Evolutionary conservation across 805 yeast species (phyloP).

Genomic region (Blastobotrys parvus): DNA sequence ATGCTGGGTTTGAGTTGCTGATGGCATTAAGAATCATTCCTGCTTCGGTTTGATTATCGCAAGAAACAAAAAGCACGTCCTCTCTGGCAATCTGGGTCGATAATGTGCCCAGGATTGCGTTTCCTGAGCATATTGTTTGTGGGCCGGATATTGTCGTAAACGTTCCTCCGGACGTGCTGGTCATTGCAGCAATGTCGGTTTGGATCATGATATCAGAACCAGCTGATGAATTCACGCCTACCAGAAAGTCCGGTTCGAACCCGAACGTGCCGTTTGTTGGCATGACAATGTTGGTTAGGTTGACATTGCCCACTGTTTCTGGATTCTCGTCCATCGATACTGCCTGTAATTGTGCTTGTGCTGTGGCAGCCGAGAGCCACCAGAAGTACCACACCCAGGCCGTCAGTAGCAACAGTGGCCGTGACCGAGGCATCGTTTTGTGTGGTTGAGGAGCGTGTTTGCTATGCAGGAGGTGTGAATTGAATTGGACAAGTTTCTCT

Average conservation of each 20-base stretch:
- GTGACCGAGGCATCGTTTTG: too few relatives aligned
- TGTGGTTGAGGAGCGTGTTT: too few relatives aligned
- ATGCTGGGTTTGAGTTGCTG: constrained; percentile 13
- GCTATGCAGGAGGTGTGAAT: too few relatives aligned
- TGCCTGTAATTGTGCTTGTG: too few relatives aligned
- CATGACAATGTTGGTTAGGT: constrained; percentile 7
- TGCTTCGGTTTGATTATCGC: constrained; percentile 17
- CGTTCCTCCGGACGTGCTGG: constrained; percentile 10
- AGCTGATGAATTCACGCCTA: constrained; percentile 6
- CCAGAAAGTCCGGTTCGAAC: constrained; percentile 9
- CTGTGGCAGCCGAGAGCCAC: too few relatives aligned
- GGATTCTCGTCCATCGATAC: constrained; percentile 1
- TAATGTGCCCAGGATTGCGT: constrained; percentile 6
- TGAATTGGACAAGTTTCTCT: too few relatives aligned
- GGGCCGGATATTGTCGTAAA: constrained; percentile 6
- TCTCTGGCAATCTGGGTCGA: constrained; percentile 5
- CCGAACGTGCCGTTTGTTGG: constrained; percentile 10
- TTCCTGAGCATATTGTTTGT: constrained; percentile 14
- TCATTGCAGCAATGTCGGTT: constrained; percentile 16
- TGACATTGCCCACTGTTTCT: constrained; percentile 6
- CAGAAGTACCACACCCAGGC: too few relatives aligned
- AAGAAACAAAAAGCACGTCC: constrained; percentile 16
- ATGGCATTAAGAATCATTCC: constrained; percentile 12
- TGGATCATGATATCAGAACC: constrained; percentile 7
- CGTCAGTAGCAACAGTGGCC: too few relatives aligned